Percentiles rank a stretch among this genome's conserved stretches.
These are phyloP conservation scores for Populus ilicifolia DNA, from an alignment of 345 rosid genomes.

Conservation along the genomic window DNA sequence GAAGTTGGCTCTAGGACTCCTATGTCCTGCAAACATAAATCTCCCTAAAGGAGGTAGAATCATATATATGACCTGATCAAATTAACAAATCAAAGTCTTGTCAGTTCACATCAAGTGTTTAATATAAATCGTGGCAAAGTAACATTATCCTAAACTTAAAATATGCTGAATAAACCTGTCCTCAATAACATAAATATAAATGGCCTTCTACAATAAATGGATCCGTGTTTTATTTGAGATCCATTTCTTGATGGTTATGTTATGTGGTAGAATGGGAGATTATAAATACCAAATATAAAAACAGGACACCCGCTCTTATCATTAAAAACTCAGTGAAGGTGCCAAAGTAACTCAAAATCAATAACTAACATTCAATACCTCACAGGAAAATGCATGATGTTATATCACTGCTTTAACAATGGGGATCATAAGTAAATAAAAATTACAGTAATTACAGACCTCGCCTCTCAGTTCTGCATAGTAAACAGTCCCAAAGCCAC, in stretches of 20 bases:
- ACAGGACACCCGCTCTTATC: not conserved
- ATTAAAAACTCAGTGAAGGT: constrained; percentile 6
- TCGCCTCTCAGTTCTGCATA: constrained; percentile 93
- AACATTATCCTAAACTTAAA: not conserved
- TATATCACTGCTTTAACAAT: constrained; percentile 1
- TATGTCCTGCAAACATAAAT: not conserved
- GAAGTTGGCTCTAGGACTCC: not conserved
- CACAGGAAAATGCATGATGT: constrained; percentile 2
- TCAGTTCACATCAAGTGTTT: not conserved
- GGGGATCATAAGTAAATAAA: constrained; percentile 2
- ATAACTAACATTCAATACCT: not conserved
- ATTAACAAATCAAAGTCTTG: not conserved
- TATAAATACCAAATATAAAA: not conserved
- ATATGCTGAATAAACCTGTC: not conserved
- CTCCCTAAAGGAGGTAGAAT: not conserved
- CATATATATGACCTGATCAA: not conserved
- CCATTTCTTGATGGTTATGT: not conserved
- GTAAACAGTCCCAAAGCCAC: constrained; percentile 91
- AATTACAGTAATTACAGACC: constrained; percentile 36
- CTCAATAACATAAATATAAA: not conserved
- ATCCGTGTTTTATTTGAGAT: not conserved
- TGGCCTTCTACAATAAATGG: not conserved
- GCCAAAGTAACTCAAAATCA: not conserved
- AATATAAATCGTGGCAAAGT: not conserved
- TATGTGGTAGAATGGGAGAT: not conserved